phyloP scores from a whole-genome alignment of 176 grass and related monocot species.

The Calamus simplicifolius region DNA sequence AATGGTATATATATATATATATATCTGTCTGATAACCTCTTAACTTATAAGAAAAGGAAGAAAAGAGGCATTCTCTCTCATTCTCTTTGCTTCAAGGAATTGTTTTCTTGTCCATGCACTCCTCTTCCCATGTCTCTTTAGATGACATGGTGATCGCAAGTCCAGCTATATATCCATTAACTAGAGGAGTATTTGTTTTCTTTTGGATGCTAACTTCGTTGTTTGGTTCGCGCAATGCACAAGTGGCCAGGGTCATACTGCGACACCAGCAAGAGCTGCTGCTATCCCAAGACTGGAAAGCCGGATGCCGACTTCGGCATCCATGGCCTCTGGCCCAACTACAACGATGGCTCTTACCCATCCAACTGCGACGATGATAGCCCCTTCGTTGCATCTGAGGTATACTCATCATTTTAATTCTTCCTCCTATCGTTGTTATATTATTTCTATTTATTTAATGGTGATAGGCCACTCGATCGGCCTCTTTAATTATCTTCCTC shows the following conservation, averaged over 20 bases:
- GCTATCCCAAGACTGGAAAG: constrained; percentile 84
- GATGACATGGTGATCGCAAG: too few relatives aligned
- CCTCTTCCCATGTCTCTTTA: too few relatives aligned
- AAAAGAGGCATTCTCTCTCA: too few relatives aligned
- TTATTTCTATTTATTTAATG: background rate
- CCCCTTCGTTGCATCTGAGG: constrained; percentile 60
- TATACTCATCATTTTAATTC: background rate
- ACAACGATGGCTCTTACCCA: constrained; percentile 82
- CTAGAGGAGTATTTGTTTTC: too few relatives aligned
- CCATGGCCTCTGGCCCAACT: constrained; percentile 96
- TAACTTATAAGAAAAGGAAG: too few relatives aligned
- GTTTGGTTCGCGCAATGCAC: background rate
- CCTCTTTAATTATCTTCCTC: too few relatives aligned
- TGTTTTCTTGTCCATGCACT: too few relatives aligned
- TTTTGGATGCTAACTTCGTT: background rate
- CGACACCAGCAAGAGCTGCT: constrained; percentile 81
- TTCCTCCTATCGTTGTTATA: background rate
- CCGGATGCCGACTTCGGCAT: constrained; percentile 89
- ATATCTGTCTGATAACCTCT: too few relatives aligned
- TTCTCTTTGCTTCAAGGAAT: too few relatives aligned
- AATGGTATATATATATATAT: too few relatives aligned
- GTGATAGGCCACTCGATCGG: too few relatives aligned
- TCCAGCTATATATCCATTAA: too few relatives aligned
- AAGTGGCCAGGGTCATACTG: constrained; percentile 96
- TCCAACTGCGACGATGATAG: constrained; percentile 50